Conservation (phyloP, 2,329 filamentous ascomycete species). For the Neodidymelliopsis sp. region DNA sequence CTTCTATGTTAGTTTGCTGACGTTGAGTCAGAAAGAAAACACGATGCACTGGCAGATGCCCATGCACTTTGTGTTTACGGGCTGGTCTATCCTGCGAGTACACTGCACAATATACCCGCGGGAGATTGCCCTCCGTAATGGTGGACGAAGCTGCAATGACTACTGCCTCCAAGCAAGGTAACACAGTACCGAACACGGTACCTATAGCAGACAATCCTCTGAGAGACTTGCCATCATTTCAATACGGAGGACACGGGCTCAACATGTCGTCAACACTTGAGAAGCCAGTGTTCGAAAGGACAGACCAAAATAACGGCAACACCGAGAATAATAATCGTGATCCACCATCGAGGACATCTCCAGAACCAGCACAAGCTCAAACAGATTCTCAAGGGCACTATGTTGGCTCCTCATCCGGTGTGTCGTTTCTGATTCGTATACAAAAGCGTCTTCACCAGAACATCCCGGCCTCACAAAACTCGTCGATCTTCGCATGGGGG, state of each 20-base stretch:
- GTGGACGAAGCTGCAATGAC: slow-evolving; percentile 42
- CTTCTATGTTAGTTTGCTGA: slow-evolving; percentile 16
- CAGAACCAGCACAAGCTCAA: slow-evolving; percentile 53
- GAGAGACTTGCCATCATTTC: slow-evolving; percentile 9
- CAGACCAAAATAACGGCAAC: slow-evolving; percentile 23
- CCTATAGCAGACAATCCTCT: slow-evolving; percentile 21
- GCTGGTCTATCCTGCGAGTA: slow-evolving; percentile 55
- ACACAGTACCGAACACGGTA: slow-evolving; percentile 24
- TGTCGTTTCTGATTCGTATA: slow-evolving; percentile 59
- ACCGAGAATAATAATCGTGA: slow-evolving; percentile 26
- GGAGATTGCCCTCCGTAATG: slow-evolving; percentile 53
- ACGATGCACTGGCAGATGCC: slow-evolving; percentile 47
- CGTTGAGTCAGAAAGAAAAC: slow-evolving; percentile 44
- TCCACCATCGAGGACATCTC: slow-evolving; percentile 51
- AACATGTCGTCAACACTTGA: slow-evolving; percentile 20
- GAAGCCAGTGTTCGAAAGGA: slow-evolving; percentile 22
- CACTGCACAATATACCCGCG: slow-evolving; percentile 59
- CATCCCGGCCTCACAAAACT: slow-evolving; percentile 43
- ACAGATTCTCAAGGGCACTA: slow-evolving; percentile 58
- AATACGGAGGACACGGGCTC: slow-evolving; percentile 12
- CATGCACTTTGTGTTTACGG: slow-evolving; percentile 44
- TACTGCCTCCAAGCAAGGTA: slow-evolving; percentile 23
- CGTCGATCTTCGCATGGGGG: slow-evolving; percentile 60
- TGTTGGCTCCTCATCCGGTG: slow-evolving; percentile 57
- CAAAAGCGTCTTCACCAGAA: slow-evolving; percentile 58